These are phyloP conservation scores for slime mould (Dictyostelium discoideum) DNA, from an alignment of 78 protist genomes.

Conservation along the genomic window dicty_2.7 NC_007091.3:3030001-3030500, in stretches of 20 bases:
- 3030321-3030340: slow-evolving; percentile 4
- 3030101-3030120: background rate
- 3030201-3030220: slow-evolving; percentile 57
- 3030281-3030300: slow-evolving; percentile 40
- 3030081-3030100: slow-evolving; percentile 52
- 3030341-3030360: slow-evolving; percentile 36
- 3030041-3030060: slow-evolving; percentile 3
- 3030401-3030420: slow-evolving; percentile 22
- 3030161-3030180: slow-evolving; percentile 25
- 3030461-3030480: slow-evolving; percentile 48
- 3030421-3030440: slow-evolving; percentile 31
- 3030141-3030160: slow-evolving; percentile 44
- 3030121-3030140: slow-evolving; percentile 31
- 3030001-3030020: background rate
- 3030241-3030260: background rate
- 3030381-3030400: background rate
- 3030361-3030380: slow-evolving; percentile 45
- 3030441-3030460: background rate
- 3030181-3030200: slow-evolving; percentile 35
- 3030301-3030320: slow-evolving; percentile 8
- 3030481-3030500: background rate
- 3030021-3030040: background rate
- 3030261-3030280: slow-evolving; percentile 1
- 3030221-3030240: slow-evolving; percentile 58
- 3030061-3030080: slow-evolving; percentile 22